phyloP scores from a whole-genome alignment of 805 yeast genomes.

The Candida maesae region DNA sequence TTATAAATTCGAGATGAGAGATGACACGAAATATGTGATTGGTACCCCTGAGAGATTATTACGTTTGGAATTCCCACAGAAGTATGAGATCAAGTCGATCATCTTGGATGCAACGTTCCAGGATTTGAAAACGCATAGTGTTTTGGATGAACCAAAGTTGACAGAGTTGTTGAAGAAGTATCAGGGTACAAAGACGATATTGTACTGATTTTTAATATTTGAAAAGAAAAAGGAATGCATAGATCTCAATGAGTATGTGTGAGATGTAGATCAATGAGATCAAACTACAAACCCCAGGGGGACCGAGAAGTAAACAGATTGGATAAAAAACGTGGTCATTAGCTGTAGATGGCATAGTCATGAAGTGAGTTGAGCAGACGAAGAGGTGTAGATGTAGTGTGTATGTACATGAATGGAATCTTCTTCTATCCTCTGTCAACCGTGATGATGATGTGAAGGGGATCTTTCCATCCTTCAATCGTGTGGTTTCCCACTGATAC shows the following conservation, averaged over 20 bases:
- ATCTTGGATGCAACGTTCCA: conserved; percentile 27
- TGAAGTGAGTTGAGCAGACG: too few relatives aligned
- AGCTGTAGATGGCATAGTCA: not conserved
- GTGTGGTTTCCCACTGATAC: conserved; percentile 47
- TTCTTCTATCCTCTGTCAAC: too few relatives aligned
- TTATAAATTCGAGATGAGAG: conserved; percentile 23
- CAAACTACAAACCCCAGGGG: not conserved
- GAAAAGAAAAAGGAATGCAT: not conserved
- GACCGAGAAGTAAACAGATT: not conserved
- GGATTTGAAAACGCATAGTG: conserved; percentile 25
- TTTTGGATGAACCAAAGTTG: conserved; percentile 25
- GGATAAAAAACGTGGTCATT: not conserved
- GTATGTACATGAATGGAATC: conserved; percentile 1
- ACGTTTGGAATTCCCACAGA: conserved; percentile 17
- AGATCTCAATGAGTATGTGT: not conserved
- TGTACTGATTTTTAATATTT: conserved; percentile 13
- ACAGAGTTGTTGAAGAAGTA: conserved; percentile 23
- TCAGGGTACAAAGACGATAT: conserved; percentile 24
- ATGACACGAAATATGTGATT: conserved; percentile 26
- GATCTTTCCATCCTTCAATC: conserved; percentile 28
- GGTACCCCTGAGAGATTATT: conserved; percentile 27
- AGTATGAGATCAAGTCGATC: conserved; percentile 23
- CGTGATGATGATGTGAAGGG: not conserved
- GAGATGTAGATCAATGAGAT: not conserved
- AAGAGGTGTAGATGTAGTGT: too few relatives aligned